Conservation (phyloP, 2,329 filamentous ascomycete species). For the Verticillium albo-atrum region DNA sequence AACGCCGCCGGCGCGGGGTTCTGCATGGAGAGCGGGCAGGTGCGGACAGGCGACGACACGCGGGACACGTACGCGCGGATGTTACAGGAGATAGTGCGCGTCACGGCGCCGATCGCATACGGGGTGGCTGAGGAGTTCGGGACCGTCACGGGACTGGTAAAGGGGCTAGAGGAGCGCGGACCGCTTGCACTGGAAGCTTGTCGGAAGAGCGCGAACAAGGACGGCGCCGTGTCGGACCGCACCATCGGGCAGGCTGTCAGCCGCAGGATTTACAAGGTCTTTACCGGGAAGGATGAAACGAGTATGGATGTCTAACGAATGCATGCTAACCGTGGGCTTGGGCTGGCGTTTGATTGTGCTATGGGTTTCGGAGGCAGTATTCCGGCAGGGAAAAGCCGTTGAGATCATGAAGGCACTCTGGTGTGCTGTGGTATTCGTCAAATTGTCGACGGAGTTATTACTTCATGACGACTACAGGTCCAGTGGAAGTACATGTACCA, state of each 20-base stretch:
- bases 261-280: conserved; percentile 54
- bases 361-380: not conserved
- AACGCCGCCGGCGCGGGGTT: conserved; percentile 56
- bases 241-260: conserved; percentile 55
- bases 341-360: not conserved
- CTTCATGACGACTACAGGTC: too few species aligned
- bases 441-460: too few species aligned
- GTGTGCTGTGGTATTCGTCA: too few species aligned
- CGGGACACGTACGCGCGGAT: conserved; percentile 68
- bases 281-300: conserved; percentile 49
- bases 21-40: conserved; percentile 76
- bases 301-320: conserved; percentile 48
- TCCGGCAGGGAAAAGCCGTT: too few species aligned
- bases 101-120: conserved; percentile 69
- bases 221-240: conserved; percentile 51
- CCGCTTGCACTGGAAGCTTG: conserved; percentile 59
- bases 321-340: not conserved
- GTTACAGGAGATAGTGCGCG: conserved; percentile 68
- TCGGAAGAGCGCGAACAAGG: conserved; percentile 49
- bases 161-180: conserved; percentile 54
- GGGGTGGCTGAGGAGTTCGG: conserved; percentile 61
- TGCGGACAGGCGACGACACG: conserved; percentile 61
- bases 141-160: conserved; percentile 52
- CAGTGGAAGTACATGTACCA: too few species aligned
- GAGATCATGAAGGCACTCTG: too few species aligned